Conservation (phyloP, 257 asterid genomes). For the Ilex asprella region DNA sequence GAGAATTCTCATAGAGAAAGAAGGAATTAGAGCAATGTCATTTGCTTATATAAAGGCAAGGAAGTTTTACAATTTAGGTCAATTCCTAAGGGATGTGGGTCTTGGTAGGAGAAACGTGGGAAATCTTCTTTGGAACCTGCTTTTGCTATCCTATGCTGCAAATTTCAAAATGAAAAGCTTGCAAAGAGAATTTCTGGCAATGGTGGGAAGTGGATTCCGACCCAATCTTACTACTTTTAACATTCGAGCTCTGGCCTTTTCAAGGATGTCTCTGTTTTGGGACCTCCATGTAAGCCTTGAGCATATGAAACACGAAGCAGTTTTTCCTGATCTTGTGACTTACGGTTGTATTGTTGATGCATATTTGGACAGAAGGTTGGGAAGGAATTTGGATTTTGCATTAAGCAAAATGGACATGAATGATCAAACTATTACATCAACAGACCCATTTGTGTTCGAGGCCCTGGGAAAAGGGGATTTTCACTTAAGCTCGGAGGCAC, state of each 20-base stretch:
- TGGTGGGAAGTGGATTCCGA: slow-evolving; percentile 76
- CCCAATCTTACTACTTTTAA: slow-evolving; percentile 85
- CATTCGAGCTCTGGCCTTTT: slow-evolving; percentile 73
- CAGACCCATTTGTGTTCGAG: slow-evolving; percentile 68
- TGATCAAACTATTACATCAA: slow-evolving; percentile 35
- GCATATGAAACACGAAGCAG: slow-evolving; percentile 72
- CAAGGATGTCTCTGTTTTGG: slow-evolving; percentile 83
- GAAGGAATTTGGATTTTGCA: slow-evolving; percentile 64
- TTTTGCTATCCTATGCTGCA: slow-evolving; percentile 82
- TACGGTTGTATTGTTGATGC: slow-evolving; percentile 81
- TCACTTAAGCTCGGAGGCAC: slow-evolving; percentile 58
- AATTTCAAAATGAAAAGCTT: slow-evolving; percentile 89
- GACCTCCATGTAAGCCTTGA: slow-evolving; percentile 87
- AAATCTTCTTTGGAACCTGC: slow-evolving; percentile 85
- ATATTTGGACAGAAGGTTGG: slow-evolving; percentile 70
- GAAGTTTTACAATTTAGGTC: slow-evolving; percentile 59
- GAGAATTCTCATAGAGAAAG: slow-evolving; percentile 83
- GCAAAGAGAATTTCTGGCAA: slow-evolving; percentile 81
- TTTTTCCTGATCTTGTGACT: slow-evolving; percentile 84
- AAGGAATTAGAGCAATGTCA: slow-evolving; percentile 69
- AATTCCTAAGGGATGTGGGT: slow-evolving; percentile 70
- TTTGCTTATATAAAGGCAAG: slow-evolving; percentile 60
- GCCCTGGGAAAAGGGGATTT: slow-evolving; percentile 92
- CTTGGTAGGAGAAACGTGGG: slow-evolving; percentile 83
- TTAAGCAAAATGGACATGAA: slow-evolving; percentile 34